Evolutionary conservation across 495 filamentous ascomycete genomes (phyloP), one percentile per base, ranked within the genome.

Genomic region (Glutinoglossum americanum): DNA sequence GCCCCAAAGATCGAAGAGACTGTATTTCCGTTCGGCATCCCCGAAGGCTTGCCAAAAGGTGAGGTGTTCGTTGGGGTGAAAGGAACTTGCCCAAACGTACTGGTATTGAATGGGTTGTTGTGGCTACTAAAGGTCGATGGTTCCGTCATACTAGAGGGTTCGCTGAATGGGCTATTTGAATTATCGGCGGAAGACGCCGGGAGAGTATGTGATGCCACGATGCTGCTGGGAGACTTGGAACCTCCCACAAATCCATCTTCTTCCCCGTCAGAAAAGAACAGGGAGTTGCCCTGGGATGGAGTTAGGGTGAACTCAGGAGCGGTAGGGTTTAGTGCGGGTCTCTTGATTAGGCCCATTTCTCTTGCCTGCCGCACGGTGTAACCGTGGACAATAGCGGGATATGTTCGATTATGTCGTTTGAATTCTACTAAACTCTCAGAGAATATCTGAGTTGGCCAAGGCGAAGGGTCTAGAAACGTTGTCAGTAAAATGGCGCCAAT

Each of bases 321-420:
- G 15, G 13, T 11, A 10, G 49, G 45, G 11, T 61, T 60, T 44
- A 49, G 51, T 10, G 63, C 47, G 21, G 63, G 61, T 17, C 62
- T 63, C 55, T 77, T 72, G 28, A 77, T 64, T 70, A 77, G 71
- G 4, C 71, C 71, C 54, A 73, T 63, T 17, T 62, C 62, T 30
- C 70, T 70, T 23, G 76, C 72, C 64, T 77, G 69, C 59, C 66
- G 65, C 57, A 76, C 70, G 49, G 60, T 72, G 60, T 77, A 62
- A n/a, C 76, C 76, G 60, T 78, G 72, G 45, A 76, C 69, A 30
- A 78, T 64, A 1, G 76, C 71, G 19, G 70, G 69, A 21, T 76
- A 59, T 23, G 63, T 74, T 63, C 76, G 68, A 21, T 73, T 71
- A 17, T 66, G 63, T 37, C 76, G 72, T 62, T 79, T 79, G 23